Conservation (phyloP, 108 stramenopile species). For the Phaeodactylum tricornutum region DNA sequence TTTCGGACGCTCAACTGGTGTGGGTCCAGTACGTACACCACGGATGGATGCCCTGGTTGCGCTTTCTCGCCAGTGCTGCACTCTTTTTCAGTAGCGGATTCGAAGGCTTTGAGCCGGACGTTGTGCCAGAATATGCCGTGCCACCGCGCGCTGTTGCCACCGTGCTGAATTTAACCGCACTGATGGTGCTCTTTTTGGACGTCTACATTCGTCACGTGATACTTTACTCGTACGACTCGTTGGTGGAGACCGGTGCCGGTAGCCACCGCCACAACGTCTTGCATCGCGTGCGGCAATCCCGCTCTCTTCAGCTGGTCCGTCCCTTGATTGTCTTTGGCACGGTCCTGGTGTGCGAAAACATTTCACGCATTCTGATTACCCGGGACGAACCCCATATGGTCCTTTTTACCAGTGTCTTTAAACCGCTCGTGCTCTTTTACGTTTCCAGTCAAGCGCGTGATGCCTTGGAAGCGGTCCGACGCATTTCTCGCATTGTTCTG, state of each 20-base stretch:
- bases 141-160: neutral
- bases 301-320: slow-evolving; percentile 4
- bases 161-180: neutral
- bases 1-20: slow-evolving; percentile 17
- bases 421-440: slow-evolving; percentile 53
- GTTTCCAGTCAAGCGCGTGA: slow-evolving; percentile 25
- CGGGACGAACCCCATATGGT: slow-evolving; percentile 4
- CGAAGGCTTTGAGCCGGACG: slow-evolving; percentile 2
- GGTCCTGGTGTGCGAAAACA: slow-evolving; percentile 24
- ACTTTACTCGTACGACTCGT: too few relatives aligned
- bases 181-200: neutral
- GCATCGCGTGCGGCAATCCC: neutral
- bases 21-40: slow-evolving; percentile 14
- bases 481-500: slow-evolving; percentile 29
- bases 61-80: slow-evolving; percentile 16
- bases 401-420: slow-evolving; percentile 25
- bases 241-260: too few relatives aligned
- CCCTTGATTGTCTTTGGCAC: slow-evolving; percentile 22
- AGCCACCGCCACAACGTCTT: too few relatives aligned
- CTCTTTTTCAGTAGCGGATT: slow-evolving; percentile 14
- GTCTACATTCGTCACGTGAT: neutral
- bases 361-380: slow-evolving; percentile 14
- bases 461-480: slow-evolving; percentile 30
- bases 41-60: slow-evolving; percentile 11
- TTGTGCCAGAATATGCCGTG: neutral